Evolutionary conservation across 1,139 yeast genomes (phyloP).

Genomic region (Protomyces inundatus): DNA sequence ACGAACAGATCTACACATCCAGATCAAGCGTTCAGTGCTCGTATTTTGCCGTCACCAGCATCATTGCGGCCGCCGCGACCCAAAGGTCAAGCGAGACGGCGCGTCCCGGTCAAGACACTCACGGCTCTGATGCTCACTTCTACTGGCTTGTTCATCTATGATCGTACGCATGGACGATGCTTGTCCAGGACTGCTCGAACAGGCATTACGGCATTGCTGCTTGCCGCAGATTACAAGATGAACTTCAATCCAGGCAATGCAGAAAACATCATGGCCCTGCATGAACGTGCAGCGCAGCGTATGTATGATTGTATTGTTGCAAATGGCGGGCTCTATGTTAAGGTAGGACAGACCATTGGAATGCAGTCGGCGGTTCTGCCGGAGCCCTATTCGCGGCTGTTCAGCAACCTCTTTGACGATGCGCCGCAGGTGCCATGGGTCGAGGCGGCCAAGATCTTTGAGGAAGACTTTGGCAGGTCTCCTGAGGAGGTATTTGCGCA

Average conservation of each 20-base stretch:
- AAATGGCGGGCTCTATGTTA: slow-evolving; percentile 70
- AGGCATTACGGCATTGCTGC: slow-evolving; percentile 46
- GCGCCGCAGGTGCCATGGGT: slow-evolving; percentile 68
- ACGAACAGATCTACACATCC: not conserved
- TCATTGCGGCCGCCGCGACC: slow-evolving; percentile 8
- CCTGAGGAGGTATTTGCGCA: slow-evolving; percentile 45
- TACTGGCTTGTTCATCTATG: not conserved
- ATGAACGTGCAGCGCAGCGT: slow-evolving; percentile 55
- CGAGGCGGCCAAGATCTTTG: slow-evolving; percentile 47
- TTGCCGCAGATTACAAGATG: slow-evolving; percentile 58
- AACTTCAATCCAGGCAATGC: slow-evolving; percentile 42
- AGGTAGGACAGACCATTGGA: slow-evolving; percentile 70
- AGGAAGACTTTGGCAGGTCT: slow-evolving; percentile 44
- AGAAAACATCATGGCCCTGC: slow-evolving; percentile 50
- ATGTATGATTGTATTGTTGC: slow-evolving; percentile 49
- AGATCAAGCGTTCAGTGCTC: slow-evolving; percentile 5
- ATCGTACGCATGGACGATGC: slow-evolving; percentile 37
- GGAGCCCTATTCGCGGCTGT: slow-evolving; percentile 51
- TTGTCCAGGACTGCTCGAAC: slow-evolving; percentile 52
- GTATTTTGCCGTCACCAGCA: slow-evolving; percentile 19
- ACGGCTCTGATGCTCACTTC: not conserved
- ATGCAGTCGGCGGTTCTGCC: slow-evolving; percentile 68
- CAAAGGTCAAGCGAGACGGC: not conserved
- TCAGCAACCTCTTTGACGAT: slow-evolving; percentile 56
- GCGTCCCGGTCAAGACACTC: slow-evolving; percentile 14